These are phyloP conservation scores for Aechmea fasciata DNA, from an alignment of 176 grass and related monocot species.

Conservation along the genomic window DNA sequence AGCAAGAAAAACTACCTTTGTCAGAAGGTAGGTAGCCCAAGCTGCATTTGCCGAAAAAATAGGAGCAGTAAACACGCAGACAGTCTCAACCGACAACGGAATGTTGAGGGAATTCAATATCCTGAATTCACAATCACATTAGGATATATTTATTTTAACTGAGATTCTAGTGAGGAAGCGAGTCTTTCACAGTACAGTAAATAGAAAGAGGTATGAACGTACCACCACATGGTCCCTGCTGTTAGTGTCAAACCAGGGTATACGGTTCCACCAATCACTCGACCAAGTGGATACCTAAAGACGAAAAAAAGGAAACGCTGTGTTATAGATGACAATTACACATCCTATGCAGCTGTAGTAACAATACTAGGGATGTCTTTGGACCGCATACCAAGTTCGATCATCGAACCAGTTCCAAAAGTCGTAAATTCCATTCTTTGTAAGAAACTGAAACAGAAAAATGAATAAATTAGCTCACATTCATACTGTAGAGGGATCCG, in stretches of 20 bases:
- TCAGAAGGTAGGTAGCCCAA: constrained; percentile 95
- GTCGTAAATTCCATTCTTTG: constrained; percentile 98
- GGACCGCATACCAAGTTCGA: constrained; percentile 67
- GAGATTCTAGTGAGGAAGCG: constrained; percentile 1
- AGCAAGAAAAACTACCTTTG: constrained; percentile 48
- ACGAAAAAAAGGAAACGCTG: constrained; percentile 3
- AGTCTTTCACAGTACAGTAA: not conserved
- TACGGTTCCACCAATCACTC: constrained; percentile 92
- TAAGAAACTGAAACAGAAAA: constrained; percentile 61
- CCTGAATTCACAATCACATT: constrained; percentile 36
- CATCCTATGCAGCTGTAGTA: not conserved
- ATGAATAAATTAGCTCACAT: constrained; percentile 22
- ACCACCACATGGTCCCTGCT: constrained; percentile 95
- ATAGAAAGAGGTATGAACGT: constrained; percentile 5
- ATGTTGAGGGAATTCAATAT: constrained; percentile 85
- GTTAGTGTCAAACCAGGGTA: constrained; percentile 97
- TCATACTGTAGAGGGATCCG: not conserved
- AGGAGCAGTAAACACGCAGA: constrained; percentile 99
- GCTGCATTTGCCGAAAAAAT: constrained; percentile 93
- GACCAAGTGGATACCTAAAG: constrained; percentile 92
- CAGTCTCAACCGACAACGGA: constrained; percentile 90
- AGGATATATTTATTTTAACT: constrained; percentile 24
- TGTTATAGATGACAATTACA: not conserved
- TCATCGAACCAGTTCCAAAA: constrained; percentile 99
- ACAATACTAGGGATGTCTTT: constrained; percentile 8